These are phyloP conservation scores for Xerocomellus chrysenteron DNA, from an alignment of 768 basidiomycete species.

Conservation along the genomic window DNA sequence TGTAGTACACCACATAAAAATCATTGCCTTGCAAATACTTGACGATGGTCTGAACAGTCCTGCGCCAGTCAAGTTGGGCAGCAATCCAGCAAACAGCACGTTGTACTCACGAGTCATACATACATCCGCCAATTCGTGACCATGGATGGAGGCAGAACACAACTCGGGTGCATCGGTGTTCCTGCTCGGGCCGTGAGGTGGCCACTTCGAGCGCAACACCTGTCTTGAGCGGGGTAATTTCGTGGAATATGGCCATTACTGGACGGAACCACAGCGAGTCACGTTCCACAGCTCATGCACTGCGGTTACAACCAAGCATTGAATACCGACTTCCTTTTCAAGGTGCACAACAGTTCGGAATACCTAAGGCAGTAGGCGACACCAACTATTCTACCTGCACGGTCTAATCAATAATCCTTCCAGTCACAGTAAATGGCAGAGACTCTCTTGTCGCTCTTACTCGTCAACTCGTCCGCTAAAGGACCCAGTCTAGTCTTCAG, in stretches of 20 bases:
- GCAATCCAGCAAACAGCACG: background rate
- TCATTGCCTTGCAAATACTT: constrained; percentile 41
- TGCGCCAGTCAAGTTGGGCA: constrained; percentile 1
- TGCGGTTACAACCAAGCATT: background rate
- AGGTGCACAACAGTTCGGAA: background rate
- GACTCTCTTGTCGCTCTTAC: constrained; percentile 74
- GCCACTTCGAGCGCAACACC: constrained; percentile 47
- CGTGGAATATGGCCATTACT: constrained; percentile 3
- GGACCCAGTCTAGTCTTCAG: constrained; percentile 77
- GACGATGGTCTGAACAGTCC: constrained; percentile 45
- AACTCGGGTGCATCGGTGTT: constrained; percentile 38
- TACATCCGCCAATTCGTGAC: constrained; percentile 80
- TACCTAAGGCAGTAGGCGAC: background rate
- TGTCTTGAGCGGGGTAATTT: constrained; percentile 30
- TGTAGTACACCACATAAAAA: constrained; percentile 68
- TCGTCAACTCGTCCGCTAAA: constrained; percentile 83
- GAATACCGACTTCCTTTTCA: constrained; percentile 6
- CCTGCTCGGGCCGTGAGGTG: constrained; percentile 28
- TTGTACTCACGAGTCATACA: constrained; percentile 68
- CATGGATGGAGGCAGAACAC: constrained; percentile 82
- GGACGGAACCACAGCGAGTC: too few relatives aligned
- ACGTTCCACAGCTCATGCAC: background rate
- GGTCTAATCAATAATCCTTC: too few relatives aligned
- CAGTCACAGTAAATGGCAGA: constrained; percentile 44
- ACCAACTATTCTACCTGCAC: background rate